phyloP scores from a whole-genome alignment of 257 asterid genomes.

The Przewalskia tangutica region DNA sequence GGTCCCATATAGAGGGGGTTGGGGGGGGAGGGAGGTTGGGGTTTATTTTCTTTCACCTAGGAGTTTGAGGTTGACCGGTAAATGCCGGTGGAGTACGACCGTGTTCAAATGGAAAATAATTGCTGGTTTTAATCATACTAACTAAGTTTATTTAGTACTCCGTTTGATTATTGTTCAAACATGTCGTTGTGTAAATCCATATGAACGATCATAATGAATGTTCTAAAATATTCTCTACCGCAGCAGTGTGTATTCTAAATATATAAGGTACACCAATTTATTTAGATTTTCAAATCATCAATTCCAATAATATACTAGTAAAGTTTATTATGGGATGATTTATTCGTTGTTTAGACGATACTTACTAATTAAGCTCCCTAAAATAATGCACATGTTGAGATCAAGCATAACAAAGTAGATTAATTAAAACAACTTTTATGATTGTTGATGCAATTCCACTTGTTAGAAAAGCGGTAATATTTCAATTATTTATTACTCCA shows the following conservation, averaged over 20 bases:
- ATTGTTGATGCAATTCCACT: too few relatives aligned
- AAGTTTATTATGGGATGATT: not conserved
- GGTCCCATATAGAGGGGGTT: not conserved
- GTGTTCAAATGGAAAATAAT: not conserved
- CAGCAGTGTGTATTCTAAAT: not conserved
- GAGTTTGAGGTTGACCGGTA: slow-evolving; percentile 38
- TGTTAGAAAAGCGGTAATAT: too few relatives aligned
- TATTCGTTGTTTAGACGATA: not conserved
- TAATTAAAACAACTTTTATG: too few relatives aligned
- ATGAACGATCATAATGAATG: not conserved
- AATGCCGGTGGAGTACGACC: slow-evolving; percentile 36
- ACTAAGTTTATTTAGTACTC: not conserved
- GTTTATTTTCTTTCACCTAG: not conserved
- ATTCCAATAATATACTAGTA: not conserved
- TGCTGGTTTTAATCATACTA: not conserved
- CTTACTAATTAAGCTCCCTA: not conserved
- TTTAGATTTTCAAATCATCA: not conserved
- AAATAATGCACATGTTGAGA: too few relatives aligned
- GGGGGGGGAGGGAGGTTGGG: not conserved
- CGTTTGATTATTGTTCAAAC: too few relatives aligned
- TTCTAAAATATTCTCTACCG: too few relatives aligned
- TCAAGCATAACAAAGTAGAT: too few relatives aligned
- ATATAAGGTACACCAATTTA: not conserved
- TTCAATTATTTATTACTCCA: too few relatives aligned
- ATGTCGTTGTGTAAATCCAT: not conserved